Percentiles rank a stretch among this genome's conserved stretches.
Conservation (phyloP, 2,329 filamentous ascomycete genomes). For the Fusarium sambucinum region DNA sequence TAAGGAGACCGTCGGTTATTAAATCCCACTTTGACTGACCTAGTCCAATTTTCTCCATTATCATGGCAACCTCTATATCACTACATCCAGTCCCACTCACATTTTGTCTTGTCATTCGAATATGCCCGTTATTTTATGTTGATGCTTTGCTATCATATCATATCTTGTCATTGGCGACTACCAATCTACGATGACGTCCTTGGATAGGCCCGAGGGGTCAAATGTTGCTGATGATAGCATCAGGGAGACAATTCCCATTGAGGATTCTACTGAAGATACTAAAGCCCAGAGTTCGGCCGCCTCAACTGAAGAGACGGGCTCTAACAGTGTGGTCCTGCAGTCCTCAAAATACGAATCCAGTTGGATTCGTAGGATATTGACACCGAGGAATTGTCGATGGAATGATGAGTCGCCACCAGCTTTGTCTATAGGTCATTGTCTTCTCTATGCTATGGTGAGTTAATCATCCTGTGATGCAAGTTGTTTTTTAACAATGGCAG, state of each 20-base stretch:
- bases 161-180: not conserved
- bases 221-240: constrained; percentile 18
- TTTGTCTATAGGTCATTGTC: constrained; percentile 76
- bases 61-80: constrained; percentile 1
- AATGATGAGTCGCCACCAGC: constrained; percentile 73
- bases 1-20: constrained; percentile 12
- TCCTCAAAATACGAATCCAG: constrained; percentile 43
- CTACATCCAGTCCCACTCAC: not conserved
- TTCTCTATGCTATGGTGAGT: constrained; percentile 74
- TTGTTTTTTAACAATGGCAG: constrained; percentile 47
- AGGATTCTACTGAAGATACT: not conserved
- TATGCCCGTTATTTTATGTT: not conserved
- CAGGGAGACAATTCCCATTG: constrained; percentile 12
- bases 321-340: constrained; percentile 4
- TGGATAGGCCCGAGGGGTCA: constrained; percentile 1
- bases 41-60: constrained; percentile 6
- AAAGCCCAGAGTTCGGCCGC: constrained; percentile 8
- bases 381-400: constrained; percentile 76
- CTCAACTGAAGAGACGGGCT: constrained; percentile 32
- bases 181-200: constrained; percentile 29
- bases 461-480: rapidly evolving
- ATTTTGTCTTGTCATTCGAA: not conserved
- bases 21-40: constrained; percentile 19
- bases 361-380: constrained; percentile 51
- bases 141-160: not conserved